These are phyloP conservation scores for Aspergillus vadensis DNA, from an alignment of 2,329 filamentous ascomycete genomes.

Conservation along the genomic window DNA sequence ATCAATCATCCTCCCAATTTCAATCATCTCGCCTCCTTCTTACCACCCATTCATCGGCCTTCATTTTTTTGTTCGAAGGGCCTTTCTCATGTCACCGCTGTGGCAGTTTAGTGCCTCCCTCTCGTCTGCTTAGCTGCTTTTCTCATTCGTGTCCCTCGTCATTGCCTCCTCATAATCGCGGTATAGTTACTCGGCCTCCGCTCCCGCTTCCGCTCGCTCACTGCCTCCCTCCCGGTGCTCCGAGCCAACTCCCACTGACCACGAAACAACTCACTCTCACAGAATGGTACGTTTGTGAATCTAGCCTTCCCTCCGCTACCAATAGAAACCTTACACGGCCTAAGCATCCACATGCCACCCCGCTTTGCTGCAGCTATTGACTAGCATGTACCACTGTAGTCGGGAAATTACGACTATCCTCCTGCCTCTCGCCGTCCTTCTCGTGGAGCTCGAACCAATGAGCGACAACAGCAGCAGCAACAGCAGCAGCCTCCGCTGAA, in stretches of 20 bases:
- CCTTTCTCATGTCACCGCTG: neutral
- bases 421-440: constrained; percentile 38
- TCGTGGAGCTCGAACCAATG: constrained; percentile 25
- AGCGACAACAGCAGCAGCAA: constrained; percentile 21
- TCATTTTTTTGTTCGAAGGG: neutral
- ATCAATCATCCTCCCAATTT: neutral
- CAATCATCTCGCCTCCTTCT: neutral
- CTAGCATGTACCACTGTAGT: constrained; percentile 32
- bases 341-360: neutral
- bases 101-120: neutral
- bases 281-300: constrained; percentile 23
- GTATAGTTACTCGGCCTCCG: constrained; percentile 15
- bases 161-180: neutral
- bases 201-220: constrained; percentile 10
- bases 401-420: constrained; percentile 47
- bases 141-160: neutral
- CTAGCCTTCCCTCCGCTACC: neutral
- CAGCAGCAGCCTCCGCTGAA: constrained; percentile 23
- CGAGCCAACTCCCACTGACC: constrained; percentile 12
- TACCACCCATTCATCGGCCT: neutral
- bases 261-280: neutral
- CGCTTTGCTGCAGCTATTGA: constrained; percentile 21
- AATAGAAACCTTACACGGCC: neutral
- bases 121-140: neutral
- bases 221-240: no score